Evolutionary conservation across 2,329 filamentous ascomycete species (phyloP), one percentile per base, ranked within the genome.

Genomic region (Cephalotrichum gorgonifer): DNA sequence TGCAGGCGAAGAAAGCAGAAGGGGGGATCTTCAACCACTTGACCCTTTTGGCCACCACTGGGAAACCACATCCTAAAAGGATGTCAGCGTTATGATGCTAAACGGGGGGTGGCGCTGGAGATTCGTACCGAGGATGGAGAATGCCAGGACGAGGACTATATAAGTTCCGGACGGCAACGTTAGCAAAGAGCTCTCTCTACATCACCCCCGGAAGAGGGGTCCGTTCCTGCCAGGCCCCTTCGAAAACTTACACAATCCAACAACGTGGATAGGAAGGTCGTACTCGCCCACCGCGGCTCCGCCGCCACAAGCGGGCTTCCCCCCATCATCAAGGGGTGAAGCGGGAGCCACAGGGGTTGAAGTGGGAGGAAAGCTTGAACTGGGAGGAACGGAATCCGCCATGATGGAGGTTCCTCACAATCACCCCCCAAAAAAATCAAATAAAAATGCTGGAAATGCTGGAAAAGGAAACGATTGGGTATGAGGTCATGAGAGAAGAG

Each of bases 1-100:
- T 81, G 63, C 76, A 80, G 49, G 76, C 73, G 58, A 81, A 81
- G 62, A 81, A 80, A 28, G 78, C 58, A 54, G 69, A 73, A 2
- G 73, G 65, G 0, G 76, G 75, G 8, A 80, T 74, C 61, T 75
- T 78, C 57, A 81, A 64, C 72, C 74, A 76, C 49, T 64, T 73
- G 55, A 81, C 64, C 60, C 78, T 80, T 62, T 74, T 75, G 3
- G 71, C 71, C 4, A 69, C 65, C 7, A 76, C 73, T 4, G 74
- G 74, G 50, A 76, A 76, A 2, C 73, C 74, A 54, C 71, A 71
- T 26, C 73, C 69, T 64, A 51, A 17, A 35, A 53, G 20, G 23
- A n/a, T 27, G 15, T 45, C n/a, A 39, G 28, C 57, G 47, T n/a
- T n/a, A n/a, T n/a, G n/a, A n/a, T n/a, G n/a, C n/a, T n/a, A n/a